Conservation (phyloP, 495 filamentous ascomycete species). For the Penicillium macrosclerotiorum region DNA sequence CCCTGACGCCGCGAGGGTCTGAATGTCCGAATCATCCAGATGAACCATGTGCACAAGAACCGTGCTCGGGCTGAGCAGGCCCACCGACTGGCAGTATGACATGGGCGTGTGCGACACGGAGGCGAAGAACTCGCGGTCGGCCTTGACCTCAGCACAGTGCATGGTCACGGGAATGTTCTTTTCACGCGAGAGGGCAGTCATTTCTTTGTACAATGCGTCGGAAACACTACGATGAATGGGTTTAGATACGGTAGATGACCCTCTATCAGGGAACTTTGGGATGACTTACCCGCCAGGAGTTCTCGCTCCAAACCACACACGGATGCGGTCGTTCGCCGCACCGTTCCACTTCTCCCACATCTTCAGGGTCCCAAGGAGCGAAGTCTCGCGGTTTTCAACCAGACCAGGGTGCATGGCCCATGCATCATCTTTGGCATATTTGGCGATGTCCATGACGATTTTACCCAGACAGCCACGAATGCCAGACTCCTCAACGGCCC, state of each 20-base stretch:
- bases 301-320: conserved; percentile 51
- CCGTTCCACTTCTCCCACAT: conserved; percentile 52
- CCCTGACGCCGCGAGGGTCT: conserved; percentile 33
- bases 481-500: conserved; percentile 46
- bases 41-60: conserved; percentile 49
- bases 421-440: conserved; percentile 42
- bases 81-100: conserved; percentile 41
- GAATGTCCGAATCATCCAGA: conserved; percentile 44
- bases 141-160: conserved; percentile 40
- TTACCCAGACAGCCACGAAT: conserved; percentile 49
- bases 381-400: conserved; percentile 44
- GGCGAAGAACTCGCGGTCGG: conserved; percentile 41
- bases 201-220: conserved; percentile 43
- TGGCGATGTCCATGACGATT: conserved; percentile 38
- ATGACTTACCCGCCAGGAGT: conserved; percentile 45
- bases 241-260: background rate
- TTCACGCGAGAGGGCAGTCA: conserved; percentile 42
- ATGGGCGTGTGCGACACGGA: conserved; percentile 42
- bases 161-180: conserved; percentile 42
- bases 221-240: conserved; percentile 35
- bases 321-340: conserved; percentile 42
- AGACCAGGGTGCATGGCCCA: conserved; percentile 52
- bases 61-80: conserved; percentile 35
- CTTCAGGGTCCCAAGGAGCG: conserved; percentile 37
- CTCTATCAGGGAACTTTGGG: too few relatives aligned